Evolutionary conservation across 1,139 yeast genomes (phyloP), one percentile per base, ranked within the genome.

Genomic region (Saccharomyces uvarum): DNA sequence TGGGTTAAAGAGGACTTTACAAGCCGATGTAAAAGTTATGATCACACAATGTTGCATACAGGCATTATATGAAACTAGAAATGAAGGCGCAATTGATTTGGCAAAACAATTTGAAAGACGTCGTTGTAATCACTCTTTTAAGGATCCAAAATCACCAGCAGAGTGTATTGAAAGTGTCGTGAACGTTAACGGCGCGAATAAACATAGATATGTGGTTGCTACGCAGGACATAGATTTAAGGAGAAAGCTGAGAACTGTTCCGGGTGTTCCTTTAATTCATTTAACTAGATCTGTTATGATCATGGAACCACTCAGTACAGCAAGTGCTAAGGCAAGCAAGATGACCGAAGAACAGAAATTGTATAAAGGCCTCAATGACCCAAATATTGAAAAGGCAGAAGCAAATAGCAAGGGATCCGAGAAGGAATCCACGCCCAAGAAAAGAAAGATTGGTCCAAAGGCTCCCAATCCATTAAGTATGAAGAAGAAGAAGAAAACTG

Each of bases 11-110:
- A 76, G 95, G 59, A 89, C 97, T 0, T 75, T 91, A 8, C 98
- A 91, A 68, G 88, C 85, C 5, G 91, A 87, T 65, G 81, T 85
- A 49, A 93, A 93, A 67, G 89, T 90, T n/a, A 82, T 93, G 95
- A 87, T 95, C 53, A 89, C 99, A 1, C 99, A 93, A 71, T 95
- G 99, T 67, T 88, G 96, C 64, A 88, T 95, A 78, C 89, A 89
- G 68, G 86, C 88, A 27, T 74, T 93, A 41, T 95, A 93, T 69
- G 77, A 78, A 51, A 77, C 86, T 9, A 80, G 82, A 28, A 81
- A 88, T 64, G 89, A 87, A 64, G 74, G 72, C 3, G 95, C 95
- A 2, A 88, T 93, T 54, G 86, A 79, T 33, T 66, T 85, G 42
- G 98, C 95, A 8, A 93, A 90, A 70, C 68, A 75, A 21, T 88